These are phyloP conservation scores for Cadophora luteo-olivacea DNA, from an alignment of 2,329 filamentous ascomycete genomes.

Conservation along the genomic window DNA sequence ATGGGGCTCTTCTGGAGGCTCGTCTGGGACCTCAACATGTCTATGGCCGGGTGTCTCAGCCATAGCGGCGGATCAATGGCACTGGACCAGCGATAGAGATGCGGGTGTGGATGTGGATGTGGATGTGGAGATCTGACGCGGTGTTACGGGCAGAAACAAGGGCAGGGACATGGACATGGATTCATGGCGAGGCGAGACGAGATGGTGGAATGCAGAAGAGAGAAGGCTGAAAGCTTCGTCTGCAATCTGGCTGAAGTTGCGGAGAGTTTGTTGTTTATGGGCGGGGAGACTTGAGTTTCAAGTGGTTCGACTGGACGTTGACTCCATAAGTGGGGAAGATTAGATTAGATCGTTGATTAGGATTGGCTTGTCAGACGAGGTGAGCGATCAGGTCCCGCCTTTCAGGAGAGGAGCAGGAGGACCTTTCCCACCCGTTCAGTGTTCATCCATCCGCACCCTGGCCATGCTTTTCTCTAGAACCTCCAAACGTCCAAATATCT, in stretches of 20 bases:
- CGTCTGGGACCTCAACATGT: not conserved
- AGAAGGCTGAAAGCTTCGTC: conserved; percentile 20
- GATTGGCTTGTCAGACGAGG: conserved; percentile 1
- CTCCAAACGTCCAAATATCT: too few species aligned
- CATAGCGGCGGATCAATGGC: conserved; percentile 13
- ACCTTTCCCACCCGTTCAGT: too few species aligned
- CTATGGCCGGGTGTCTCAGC: conserved; percentile 16
- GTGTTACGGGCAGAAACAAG: conserved; percentile 5
- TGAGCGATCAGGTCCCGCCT: not conserved
- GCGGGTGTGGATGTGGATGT: conserved; percentile 9
- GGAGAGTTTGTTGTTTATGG: not conserved
- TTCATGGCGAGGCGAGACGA: not conserved
- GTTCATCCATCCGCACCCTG: too few species aligned
- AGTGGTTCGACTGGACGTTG: not conserved
- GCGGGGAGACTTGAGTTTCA: not conserved
- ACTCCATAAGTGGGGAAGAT: not conserved
- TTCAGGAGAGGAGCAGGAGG: too few species aligned
- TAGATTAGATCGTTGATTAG: not conserved
- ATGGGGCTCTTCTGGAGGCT: conserved; percentile 29
- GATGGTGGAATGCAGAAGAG: not conserved
- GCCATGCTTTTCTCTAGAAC: too few species aligned
- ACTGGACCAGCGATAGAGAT: not conserved
- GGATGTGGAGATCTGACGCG: conserved; percentile 7
- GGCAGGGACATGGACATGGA: conserved; percentile 11
- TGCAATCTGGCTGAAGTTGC: conserved; percentile 12